phyloP scores from a whole-genome alignment of 2,329 filamentous ascomycete genomes.

The Aspergillus ibericus region DNA sequence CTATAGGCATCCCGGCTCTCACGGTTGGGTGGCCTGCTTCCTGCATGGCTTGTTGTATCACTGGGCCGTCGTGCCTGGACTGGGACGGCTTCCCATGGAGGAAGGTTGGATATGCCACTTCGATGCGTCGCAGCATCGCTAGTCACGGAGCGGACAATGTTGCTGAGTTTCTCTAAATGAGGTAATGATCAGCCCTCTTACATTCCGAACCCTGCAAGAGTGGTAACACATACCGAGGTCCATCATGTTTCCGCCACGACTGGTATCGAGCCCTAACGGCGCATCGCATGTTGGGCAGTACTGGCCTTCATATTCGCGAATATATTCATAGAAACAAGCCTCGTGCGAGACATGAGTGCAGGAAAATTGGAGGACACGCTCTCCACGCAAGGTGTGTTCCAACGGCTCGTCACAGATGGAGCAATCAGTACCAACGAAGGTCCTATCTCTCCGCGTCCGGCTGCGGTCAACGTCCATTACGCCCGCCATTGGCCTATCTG shows the following conservation, averaged over 20 bases:
- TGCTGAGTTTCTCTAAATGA: conserved; percentile 83
- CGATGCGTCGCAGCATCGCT: conserved; percentile 58
- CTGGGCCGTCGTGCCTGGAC: conserved; percentile 34
- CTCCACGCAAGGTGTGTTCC: conserved; percentile 90
- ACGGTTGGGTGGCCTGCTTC: conserved; percentile 27
- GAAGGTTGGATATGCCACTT: conserved; percentile 58
- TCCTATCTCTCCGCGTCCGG: conserved; percentile 81
- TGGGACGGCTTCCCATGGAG: conserved; percentile 56
- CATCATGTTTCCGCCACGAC: conserved; percentile 85
- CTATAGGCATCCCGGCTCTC: conserved; percentile 29
- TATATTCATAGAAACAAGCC: conserved; percentile 98
- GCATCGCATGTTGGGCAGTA: conserved; percentile 93
- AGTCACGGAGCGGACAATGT: conserved; percentile 81
- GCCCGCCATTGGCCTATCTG: conserved; percentile 56
- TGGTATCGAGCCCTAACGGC: conserved; percentile 87
- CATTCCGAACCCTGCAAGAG: neutral
- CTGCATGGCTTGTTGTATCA: conserved; percentile 32
- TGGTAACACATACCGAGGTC: conserved; percentile 69
- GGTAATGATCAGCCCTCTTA: conserved; percentile 26
- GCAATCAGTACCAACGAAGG: conserved; percentile 92
- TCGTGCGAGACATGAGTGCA: conserved; percentile 97
- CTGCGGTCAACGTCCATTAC: conserved; percentile 74
- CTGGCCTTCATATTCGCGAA: conserved; percentile 89
- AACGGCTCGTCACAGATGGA: conserved; percentile 95
- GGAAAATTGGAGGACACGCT: conserved; percentile 91